These are phyloP conservation scores for Suillus discolor DNA, from an alignment of 768 basidiomycete genomes.

Conservation along the genomic window DNA sequence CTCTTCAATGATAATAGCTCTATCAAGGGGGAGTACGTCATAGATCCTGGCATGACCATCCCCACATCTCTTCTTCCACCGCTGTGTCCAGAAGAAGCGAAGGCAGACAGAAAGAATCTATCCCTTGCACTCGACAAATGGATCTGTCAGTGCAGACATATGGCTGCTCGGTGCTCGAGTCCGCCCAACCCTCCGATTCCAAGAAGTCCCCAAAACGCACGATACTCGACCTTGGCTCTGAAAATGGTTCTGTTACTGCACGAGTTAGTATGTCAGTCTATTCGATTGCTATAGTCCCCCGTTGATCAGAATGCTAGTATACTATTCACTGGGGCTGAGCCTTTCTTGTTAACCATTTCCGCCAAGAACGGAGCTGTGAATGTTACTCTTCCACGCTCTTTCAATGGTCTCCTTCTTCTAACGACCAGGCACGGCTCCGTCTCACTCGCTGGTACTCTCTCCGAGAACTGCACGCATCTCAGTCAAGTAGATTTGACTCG, in stretches of 20 bases:
- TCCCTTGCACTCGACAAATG: conserved; percentile 34
- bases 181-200: conserved; percentile 6
- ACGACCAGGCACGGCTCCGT: conserved; percentile 22
- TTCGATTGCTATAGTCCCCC: neutral
- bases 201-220: conserved; percentile 17
- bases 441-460: conserved; percentile 16
- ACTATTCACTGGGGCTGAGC: conserved; percentile 14
- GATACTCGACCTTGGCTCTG: conserved; percentile 22
- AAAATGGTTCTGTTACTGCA: conserved; percentile 18
- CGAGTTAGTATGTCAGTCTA: conserved; percentile 22
- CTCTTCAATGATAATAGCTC: conserved; percentile 11
- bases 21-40: conserved; percentile 38
- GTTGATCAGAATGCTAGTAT: conserved; percentile 15
- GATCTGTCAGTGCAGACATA: conserved; percentile 41
- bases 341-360: conserved; percentile 19
- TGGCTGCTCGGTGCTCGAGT: conserved; percentile 33
- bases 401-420: conserved; percentile 22
- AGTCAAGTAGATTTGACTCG: conserved; percentile 20
- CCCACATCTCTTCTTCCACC: conserved; percentile 43
- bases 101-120: conserved; percentile 43
- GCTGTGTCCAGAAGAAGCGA: conserved; percentile 38
- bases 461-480: conserved; percentile 21
- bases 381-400: conserved; percentile 22
- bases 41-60: conserved; percentile 45
- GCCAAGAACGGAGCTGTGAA: conserved; percentile 18